A percentile compares a stretch with the other conserved stretches of the same genome.
Evolutionary conservation across 345 rosid genomes (phyloP).

Genomic region (Linum usitatissimum): DNA sequence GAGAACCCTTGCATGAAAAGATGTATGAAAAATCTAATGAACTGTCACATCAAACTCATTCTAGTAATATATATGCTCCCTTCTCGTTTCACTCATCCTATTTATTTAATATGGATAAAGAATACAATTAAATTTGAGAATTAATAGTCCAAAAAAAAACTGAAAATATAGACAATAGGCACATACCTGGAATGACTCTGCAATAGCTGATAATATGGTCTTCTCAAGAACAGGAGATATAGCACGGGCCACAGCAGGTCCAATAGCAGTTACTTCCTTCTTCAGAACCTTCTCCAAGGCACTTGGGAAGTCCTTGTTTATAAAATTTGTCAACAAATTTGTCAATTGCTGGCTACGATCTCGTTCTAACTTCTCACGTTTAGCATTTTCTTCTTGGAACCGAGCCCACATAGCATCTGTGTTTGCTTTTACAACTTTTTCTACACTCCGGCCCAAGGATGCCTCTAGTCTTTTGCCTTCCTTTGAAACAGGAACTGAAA

Average conservation of each 20-base stretch:
- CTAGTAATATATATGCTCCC: not conserved
- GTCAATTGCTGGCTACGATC: constrained; percentile 16
- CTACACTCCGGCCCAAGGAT: constrained; percentile 23
- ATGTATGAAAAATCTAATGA: not conserved
- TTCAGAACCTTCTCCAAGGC: constrained; percentile 20
- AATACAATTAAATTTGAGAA: no score
- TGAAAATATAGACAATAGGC: not conserved
- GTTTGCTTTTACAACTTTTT: constrained; percentile 19
- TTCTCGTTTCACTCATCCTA: not conserved
- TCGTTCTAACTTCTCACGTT: constrained; percentile 16
- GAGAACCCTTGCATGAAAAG: not conserved
- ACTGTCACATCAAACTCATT: not conserved
- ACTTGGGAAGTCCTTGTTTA: constrained; percentile 20
- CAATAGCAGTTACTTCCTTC: constrained; percentile 21
- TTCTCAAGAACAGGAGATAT: constrained; percentile 20
- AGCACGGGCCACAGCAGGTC: constrained; percentile 17
- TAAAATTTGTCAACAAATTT: constrained; percentile 15
- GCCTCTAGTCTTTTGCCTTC: constrained; percentile 24
- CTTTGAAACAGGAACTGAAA: constrained; percentile 21
- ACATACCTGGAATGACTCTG: constrained; percentile 28
- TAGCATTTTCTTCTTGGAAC: constrained; percentile 21
- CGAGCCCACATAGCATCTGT: constrained; percentile 23
- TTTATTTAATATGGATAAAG: no score
- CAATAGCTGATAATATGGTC: constrained; percentile 16
- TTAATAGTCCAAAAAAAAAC: not conserved